phyloP scores from a whole-genome alignment of 352 stramenopile species.

The Globisporangium camurandrum region DNA sequence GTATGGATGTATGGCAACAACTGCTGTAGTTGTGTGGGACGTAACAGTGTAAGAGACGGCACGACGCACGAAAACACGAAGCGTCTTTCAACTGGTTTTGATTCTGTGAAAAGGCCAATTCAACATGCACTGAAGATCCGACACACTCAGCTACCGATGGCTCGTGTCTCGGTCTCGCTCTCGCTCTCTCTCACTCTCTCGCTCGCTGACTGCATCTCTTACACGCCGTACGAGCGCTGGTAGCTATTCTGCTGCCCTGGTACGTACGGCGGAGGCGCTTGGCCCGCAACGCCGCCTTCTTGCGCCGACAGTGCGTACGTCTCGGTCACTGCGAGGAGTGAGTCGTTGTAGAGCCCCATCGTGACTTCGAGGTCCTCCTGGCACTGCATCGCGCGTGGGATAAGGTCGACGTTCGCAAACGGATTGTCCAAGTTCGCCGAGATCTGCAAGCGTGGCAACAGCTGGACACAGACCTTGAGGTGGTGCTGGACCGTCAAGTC shows the following conservation, averaged over 20 bases:
- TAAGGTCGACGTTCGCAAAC: constrained; percentile 83
- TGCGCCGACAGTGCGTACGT: constrained; percentile 79
- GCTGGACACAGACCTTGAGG: constrained; percentile 82
- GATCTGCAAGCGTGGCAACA: constrained; percentile 80
- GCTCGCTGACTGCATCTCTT: constrained; percentile 17
- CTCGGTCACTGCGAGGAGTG: constrained; percentile 77
- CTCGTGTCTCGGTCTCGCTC: not conserved
- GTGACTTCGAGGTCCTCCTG: constrained; percentile 82
- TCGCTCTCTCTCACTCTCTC: not conserved
- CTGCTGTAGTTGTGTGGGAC: no score
- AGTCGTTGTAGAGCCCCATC: constrained; percentile 87
- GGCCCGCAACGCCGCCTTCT: constrained; percentile 33
- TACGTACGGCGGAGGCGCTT: constrained; percentile 75
- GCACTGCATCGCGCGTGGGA: constrained; percentile 84
- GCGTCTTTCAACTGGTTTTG: no score
- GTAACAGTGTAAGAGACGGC: no score
- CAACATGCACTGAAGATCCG: no score
- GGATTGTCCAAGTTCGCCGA: constrained; percentile 87
- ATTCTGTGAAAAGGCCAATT: no score
- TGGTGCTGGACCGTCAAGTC: constrained; percentile 79
- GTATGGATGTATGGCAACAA: no score
- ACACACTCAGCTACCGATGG: not conserved
- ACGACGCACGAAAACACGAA: no score
- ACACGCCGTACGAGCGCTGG: constrained; percentile 82
- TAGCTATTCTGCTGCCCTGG: constrained; percentile 88